Conservation (phyloP, 306 rosid species). For the Prunus dulcis region DNA sequence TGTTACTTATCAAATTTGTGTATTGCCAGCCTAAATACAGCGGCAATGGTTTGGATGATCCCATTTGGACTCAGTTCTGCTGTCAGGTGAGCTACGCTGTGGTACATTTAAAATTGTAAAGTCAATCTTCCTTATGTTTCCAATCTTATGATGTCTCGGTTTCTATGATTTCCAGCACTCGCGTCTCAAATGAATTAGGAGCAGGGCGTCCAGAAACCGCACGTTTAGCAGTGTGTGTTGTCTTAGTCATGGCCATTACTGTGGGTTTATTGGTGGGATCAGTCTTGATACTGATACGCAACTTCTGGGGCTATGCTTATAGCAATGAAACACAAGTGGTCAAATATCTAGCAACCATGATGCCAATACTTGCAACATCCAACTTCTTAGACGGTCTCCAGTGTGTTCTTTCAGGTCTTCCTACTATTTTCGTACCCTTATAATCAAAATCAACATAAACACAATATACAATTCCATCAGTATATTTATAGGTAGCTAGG, state of each 20-base stretch:
- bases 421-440: neutral
- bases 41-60: slow-evolving; percentile 61
- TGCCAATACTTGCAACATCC: slow-evolving; percentile 60
- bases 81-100: slow-evolving; percentile 46
- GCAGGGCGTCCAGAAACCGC: slow-evolving; percentile 58
- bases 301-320: slow-evolving; percentile 70
- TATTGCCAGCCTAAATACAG: slow-evolving; percentile 59
- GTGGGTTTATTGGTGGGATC: slow-evolving; percentile 47
- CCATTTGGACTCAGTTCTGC: slow-evolving; percentile 77
- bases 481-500: no score
- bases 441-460: no score
- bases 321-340: slow-evolving; percentile 58
- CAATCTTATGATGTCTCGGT: neutral
- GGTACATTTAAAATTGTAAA: neutral
- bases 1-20: neutral
- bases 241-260: slow-evolving; percentile 41
- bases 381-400: slow-evolving; percentile 68
- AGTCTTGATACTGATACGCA: slow-evolving; percentile 46
- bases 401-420: slow-evolving; percentile 64
- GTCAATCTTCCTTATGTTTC: neutral
- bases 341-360: slow-evolving; percentile 50
- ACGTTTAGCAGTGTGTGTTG: slow-evolving; percentile 54
- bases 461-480: no score
- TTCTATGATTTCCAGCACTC: slow-evolving; percentile 40
- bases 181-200: slow-evolving; percentile 79